Conservation (phyloP, 2,329 filamentous ascomycete species). For the Aspergillus puulaauensis region DNA sequence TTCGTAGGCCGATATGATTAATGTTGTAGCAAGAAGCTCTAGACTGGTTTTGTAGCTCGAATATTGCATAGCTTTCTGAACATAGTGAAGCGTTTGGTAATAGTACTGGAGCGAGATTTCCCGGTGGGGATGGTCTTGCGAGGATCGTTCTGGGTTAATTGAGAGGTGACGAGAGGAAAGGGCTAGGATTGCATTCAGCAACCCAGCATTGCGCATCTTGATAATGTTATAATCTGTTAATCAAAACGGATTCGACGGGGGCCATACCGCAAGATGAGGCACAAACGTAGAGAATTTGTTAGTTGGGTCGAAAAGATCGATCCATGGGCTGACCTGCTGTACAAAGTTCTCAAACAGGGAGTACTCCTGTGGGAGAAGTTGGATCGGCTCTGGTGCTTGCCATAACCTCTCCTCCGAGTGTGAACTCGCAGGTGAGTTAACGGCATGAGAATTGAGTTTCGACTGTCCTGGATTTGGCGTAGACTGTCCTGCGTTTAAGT, state of each 20-base stretch:
- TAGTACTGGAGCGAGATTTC: constrained; percentile 50
- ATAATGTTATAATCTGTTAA: neutral
- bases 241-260: no score
- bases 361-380: constrained; percentile 1
- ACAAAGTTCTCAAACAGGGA: constrained; percentile 6
- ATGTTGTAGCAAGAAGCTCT: constrained; percentile 59
- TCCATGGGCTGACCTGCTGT: constrained; percentile 10
- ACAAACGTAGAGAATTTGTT: constrained; percentile 40
- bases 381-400: constrained; percentile 1
- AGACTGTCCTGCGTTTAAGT: neutral
- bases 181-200: constrained; percentile 59
- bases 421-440: neutral
- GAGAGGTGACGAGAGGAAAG: constrained; percentile 55
- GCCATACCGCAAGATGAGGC: constrained; percentile 35
- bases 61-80: constrained; percentile 60
- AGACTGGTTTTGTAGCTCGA: constrained; percentile 57
- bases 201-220: constrained; percentile 52
- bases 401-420: neutral
- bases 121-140: neutral
- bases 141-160: constrained; percentile 21
- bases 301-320: constrained; percentile 47
- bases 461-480: neutral
- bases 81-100: constrained; percentile 62
- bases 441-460: neutral
- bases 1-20: constrained; percentile 64